phyloP scores from a whole-genome alignment of 1,284 basidiomycete genomes.

The Grifola frondosa region DNA sequence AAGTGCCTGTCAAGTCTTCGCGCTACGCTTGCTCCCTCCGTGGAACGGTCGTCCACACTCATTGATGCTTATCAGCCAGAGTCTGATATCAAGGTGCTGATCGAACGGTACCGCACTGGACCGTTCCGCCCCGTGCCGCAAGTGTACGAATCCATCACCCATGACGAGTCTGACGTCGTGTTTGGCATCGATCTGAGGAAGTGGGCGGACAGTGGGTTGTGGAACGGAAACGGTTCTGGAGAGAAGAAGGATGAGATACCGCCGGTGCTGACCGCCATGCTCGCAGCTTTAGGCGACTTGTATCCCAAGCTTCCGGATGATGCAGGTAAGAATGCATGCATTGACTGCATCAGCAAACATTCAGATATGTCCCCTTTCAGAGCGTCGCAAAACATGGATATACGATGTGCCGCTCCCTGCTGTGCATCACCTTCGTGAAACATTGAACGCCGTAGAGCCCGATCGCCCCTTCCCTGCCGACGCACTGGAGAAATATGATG shows the following conservation, averaged over 20 bases:
- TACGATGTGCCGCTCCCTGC: conserved; percentile 85
- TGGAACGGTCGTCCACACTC: conserved; percentile 71
- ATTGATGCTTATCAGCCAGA: conserved; percentile 85
- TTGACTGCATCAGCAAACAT: too few relatives aligned
- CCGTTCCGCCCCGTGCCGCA: conserved; percentile 84
- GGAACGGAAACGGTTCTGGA: conserved; percentile 34
- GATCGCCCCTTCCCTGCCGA: conserved; percentile 65
- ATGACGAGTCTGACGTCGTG: conserved; percentile 79
- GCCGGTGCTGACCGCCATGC: conserved; percentile 70
- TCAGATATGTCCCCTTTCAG: too few relatives aligned
- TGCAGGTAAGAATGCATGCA: conserved; percentile 44
- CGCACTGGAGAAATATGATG: conserved; percentile 74
- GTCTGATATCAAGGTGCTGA: conserved; percentile 76
- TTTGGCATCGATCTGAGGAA: conserved; percentile 88
- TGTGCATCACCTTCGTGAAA: conserved; percentile 81
- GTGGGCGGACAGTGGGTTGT: conserved; percentile 77
- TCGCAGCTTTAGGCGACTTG: conserved; percentile 63
- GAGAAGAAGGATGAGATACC: conserved; percentile 69
- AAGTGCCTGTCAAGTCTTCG: conserved; percentile 72
- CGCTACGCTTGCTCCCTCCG: conserved; percentile 58
- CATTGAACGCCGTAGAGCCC: conserved; percentile 70
- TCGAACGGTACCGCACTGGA: conserved; percentile 87
- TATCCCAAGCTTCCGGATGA: conserved; percentile 68
- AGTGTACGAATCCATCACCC: conserved; percentile 79
- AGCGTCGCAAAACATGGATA: conserved; percentile 90